A percentile compares a stretch with the other conserved stretches of the same genome.
These are phyloP conservation scores for Coemansia furcata DNA, from an alignment of 192 early-diverging fungal genomes.

Conservation along the genomic window DNA sequence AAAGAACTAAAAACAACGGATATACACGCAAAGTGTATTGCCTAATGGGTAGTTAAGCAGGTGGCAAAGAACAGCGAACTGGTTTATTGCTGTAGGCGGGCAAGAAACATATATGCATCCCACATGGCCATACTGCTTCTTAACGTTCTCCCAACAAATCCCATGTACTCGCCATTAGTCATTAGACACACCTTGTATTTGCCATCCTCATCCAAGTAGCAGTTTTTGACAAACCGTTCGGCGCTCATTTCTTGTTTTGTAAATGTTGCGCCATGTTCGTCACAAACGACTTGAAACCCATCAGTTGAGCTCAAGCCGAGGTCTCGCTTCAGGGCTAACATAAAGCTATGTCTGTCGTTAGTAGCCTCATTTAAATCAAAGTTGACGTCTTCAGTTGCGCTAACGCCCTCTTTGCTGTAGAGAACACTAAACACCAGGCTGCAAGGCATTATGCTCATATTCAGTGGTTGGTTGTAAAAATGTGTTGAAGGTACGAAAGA, in stretches of 20 bases:
- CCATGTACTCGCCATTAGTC: not conserved
- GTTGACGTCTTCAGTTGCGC: not conserved
- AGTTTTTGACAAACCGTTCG: not conserved
- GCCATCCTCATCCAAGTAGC: not conserved
- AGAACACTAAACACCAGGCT: not conserved
- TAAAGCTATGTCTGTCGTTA: not conserved
- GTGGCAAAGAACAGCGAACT: not conserved
- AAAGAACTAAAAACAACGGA: not conserved
- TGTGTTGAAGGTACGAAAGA: too few species aligned
- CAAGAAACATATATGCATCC: not conserved
- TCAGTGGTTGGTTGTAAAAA: not conserved
- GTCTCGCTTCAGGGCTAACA: not conserved
- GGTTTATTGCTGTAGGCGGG: not conserved
- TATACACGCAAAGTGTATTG: not conserved
- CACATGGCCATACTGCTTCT: not conserved
- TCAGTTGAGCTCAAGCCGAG: not conserved
- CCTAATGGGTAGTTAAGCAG: too few species aligned
- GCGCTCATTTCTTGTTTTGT: not conserved
- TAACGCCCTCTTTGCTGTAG: not conserved
- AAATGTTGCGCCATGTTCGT: not conserved
- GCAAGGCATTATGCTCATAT: not conserved
- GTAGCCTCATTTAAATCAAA: not conserved
- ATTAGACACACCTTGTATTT: not conserved
- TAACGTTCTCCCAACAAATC: not conserved
- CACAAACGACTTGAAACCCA: not conserved